Base-by-base conservation (phyloP, 2,329 filamentous ascomycete genomes). In the Pseudocercospora macadamiae region DNA sequence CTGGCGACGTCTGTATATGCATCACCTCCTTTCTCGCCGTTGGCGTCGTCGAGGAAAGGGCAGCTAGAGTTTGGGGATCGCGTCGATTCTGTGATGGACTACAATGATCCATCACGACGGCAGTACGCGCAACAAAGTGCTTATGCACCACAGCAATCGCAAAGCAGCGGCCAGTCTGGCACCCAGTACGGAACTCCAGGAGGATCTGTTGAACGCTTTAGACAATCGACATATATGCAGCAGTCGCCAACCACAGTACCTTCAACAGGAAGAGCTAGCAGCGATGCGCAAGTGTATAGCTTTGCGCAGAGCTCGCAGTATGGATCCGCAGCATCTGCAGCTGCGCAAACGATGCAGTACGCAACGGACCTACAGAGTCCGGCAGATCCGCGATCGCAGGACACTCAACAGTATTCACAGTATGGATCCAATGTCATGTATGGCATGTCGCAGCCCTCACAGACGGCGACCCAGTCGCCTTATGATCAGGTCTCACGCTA, bases 401-500 rank as follows among this genome's bases (percentile, higher is more conserved):
- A 83, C 71, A 58, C 60, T 75, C 78, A 74, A 79, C 73, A 89
- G 84, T 80, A 86, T 80, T 69, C 76, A 37, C 74, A 75, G 59
- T 86, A 86, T 68, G 80, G 86, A 23, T 61, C 60, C 54, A 84
- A 85, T 64, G 86, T 93, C 79, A 88, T 95, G 83, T 96, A 96
- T 80, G 88, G 87, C 77, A 88, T 93, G 70, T 79, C 82, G 71
- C 79, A 86, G 70, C 77, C 81, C 64, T 84, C 85, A 76, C 70
- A 73, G 61, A 68, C 70, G 60, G 63, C 74, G 80, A 79, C 77
- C 74, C 85, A 79, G 81, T 88, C 77, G 61, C 76, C 81, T 67
- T 96, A 96, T 79, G 89, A 93, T 75, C 79, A 86, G 71, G 85
- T 87, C 73, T 83, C 87, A 77, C 88, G 88, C 72, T 96, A 91